phyloP scores from a whole-genome alignment of 1,284 basidiomycete species.

The Apiotrichum veenhuisii region DNA sequence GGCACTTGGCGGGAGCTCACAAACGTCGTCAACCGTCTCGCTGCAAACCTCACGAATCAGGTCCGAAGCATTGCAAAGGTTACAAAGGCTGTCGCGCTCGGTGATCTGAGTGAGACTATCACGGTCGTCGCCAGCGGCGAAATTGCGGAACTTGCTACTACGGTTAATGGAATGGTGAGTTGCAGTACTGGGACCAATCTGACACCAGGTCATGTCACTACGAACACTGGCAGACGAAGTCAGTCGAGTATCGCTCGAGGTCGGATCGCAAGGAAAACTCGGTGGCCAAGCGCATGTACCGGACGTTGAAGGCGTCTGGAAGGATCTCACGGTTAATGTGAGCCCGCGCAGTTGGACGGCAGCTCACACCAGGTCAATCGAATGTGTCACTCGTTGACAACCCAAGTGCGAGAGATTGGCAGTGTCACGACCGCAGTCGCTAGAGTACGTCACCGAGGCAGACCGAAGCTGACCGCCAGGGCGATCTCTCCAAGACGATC shows the following conservation, averaged over 20 bases:
- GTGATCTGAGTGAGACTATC: conserved; percentile 93
- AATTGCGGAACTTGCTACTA: conserved; percentile 94
- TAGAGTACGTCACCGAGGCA: conserved; percentile 26
- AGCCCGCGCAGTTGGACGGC: conserved; percentile 32
- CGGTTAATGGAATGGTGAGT: conserved; percentile 89
- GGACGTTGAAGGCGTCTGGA: conserved; percentile 94
- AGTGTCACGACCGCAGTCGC: conserved; percentile 91
- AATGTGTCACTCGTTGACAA: conserved; percentile 88
- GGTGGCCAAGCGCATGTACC: conserved; percentile 85
- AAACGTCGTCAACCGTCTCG: conserved; percentile 82
- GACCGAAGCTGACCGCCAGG: conserved; percentile 25
- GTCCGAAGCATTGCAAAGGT: conserved; percentile 91
- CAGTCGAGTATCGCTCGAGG: conserved; percentile 89
- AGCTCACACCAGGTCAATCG: conserved; percentile 65
- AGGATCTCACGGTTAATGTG: conserved; percentile 82
- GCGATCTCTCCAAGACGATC: conserved; percentile 56
- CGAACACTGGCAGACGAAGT: conserved; percentile 91
- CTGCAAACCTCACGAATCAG: conserved; percentile 91
- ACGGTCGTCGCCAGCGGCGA: conserved; percentile 95
- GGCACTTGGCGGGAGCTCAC: conserved; percentile 92
- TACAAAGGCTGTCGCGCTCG: conserved; percentile 95
- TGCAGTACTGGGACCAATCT: background rate
- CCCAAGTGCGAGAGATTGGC: conserved; percentile 90
- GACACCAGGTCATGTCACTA: conserved; percentile 63
- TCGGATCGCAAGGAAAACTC: conserved; percentile 83